Conservation (phyloP, 345 rosid genomes). For the Eucalyptus urophylla region DNA sequence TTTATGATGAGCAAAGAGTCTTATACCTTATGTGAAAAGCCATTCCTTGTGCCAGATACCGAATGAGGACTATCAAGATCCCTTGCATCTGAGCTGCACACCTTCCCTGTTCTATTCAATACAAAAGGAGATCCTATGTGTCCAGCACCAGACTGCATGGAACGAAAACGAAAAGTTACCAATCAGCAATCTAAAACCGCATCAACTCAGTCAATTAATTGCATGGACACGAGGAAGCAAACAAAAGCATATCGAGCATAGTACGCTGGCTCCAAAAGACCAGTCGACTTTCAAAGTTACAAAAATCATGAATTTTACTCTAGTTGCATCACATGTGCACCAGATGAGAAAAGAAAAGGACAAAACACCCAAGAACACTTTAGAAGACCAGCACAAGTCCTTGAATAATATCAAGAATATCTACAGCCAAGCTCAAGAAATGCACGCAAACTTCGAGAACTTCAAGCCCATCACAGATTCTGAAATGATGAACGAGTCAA, state of each 20-base stretch:
- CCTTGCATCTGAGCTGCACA: slow-evolving; percentile 14
- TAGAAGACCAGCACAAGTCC: neutral
- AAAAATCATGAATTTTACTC: neutral
- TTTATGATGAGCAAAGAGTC: neutral
- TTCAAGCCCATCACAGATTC: neutral
- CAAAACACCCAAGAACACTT: neutral
- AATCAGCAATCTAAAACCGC: neutral
- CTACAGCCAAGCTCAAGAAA: neutral
- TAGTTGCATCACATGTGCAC: neutral
- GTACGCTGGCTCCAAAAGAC: neutral
- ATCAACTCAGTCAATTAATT: neutral
- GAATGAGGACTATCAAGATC: slow-evolving; percentile 37
- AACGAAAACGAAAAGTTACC: neutral
- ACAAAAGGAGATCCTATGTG: slow-evolving; percentile 18
- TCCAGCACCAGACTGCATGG: slow-evolving; percentile 22
- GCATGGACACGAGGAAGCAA: neutral
- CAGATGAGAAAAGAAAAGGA: neutral
- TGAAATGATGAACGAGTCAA: neutral
- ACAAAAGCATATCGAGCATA: neutral
- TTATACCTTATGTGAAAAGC: slow-evolving; percentile 31
- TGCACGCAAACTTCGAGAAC: neutral
- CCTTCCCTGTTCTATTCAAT: slow-evolving; percentile 13
- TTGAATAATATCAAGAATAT: neutral
- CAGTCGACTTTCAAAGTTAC: neutral
- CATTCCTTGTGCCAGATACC: slow-evolving; percentile 18